phyloP scores from a whole-genome alignment of 352 stramenopile species.

The Pythium periplocum region DNA sequence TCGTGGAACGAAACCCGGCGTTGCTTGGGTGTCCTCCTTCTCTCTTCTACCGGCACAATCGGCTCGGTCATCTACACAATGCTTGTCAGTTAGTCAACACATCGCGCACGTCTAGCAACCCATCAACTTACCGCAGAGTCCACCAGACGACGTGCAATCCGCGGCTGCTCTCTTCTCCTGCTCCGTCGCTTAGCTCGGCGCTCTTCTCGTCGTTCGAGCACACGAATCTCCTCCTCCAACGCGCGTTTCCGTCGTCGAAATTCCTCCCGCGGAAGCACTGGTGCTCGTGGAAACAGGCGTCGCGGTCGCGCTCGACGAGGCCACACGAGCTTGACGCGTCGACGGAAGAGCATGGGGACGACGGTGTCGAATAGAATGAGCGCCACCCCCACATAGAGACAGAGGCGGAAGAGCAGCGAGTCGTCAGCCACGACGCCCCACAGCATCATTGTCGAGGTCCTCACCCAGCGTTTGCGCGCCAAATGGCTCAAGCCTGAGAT shows the following conservation, averaged over 20 bases:
- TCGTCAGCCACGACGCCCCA: slow-evolving; percentile 34
- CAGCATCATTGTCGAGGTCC: too few species aligned
- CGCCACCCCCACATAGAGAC: slow-evolving; percentile 48
- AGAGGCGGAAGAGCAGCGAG: slow-evolving; percentile 42
- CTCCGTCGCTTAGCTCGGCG: neutral
- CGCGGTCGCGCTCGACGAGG: slow-evolving; percentile 17
- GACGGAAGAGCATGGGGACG: slow-evolving; percentile 45
- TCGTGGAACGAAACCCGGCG: slow-evolving; percentile 11
- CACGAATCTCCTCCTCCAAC: slow-evolving; percentile 30
- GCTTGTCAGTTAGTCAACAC: too few species aligned
- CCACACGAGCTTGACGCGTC: slow-evolving; percentile 43
- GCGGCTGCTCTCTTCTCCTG: slow-evolving; percentile 1
- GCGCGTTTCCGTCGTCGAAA: slow-evolving; percentile 38
- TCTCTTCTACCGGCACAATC: too few species aligned
- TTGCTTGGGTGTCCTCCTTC: neutral
- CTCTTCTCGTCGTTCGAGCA: slow-evolving; percentile 20
- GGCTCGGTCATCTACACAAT: too few species aligned
- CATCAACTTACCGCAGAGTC: too few species aligned
- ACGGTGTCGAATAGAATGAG: slow-evolving; percentile 46
- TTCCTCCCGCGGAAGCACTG: slow-evolving; percentile 24
- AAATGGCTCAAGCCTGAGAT: too few species aligned
- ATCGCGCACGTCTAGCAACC: too few species aligned
- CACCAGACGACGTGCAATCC: too few species aligned
- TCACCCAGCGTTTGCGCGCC: too few species aligned
- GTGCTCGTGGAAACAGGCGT: slow-evolving; percentile 12